Percentiles rank a stretch among this genome's conserved stretches.
These are phyloP conservation scores for Coemansia sp. DNA, from an alignment of 192 early-diverging fungal species.

Conservation along the genomic window DNA sequence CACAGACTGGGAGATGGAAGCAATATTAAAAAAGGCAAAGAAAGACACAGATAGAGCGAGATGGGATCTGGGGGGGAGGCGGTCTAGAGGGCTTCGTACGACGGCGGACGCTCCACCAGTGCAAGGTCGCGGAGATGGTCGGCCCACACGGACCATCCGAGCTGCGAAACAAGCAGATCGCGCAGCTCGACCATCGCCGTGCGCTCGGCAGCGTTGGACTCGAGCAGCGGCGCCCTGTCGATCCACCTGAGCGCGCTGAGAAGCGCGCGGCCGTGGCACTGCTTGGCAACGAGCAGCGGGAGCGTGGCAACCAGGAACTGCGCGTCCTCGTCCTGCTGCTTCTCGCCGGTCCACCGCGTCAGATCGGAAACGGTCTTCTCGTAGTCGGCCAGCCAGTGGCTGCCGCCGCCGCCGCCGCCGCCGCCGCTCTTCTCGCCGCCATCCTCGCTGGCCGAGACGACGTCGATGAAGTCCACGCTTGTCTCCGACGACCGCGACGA, in stretches of 20 bases:
- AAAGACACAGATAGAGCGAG: constrained; percentile 1
- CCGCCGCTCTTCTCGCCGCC: constrained; percentile 11
- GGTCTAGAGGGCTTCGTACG: constrained; percentile 24
- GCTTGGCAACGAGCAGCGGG: constrained; percentile 58
- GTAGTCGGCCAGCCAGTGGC: constrained; percentile 34
- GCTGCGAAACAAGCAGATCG: constrained; percentile 59
- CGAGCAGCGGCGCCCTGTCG: constrained; percentile 55
- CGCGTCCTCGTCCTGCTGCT: constrained; percentile 53
- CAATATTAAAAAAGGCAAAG: not conserved
- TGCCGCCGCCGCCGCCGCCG: too few species aligned
- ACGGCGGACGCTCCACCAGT: constrained; percentile 19
- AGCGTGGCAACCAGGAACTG: constrained; percentile 61
- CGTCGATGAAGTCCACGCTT: constrained; percentile 51
- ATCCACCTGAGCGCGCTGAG: constrained; percentile 75
- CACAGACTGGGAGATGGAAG: too few species aligned
- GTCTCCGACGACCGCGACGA: constrained; percentile 19
- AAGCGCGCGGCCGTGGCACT: constrained; percentile 67
- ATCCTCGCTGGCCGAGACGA: constrained; percentile 17
- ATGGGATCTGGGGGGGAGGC: not conserved
- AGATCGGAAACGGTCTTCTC: constrained; percentile 61
- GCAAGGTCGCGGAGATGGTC: constrained; percentile 49
- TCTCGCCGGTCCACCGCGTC: constrained; percentile 60
- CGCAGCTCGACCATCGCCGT: constrained; percentile 57
- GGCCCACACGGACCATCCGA: constrained; percentile 73
- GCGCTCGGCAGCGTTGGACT: constrained; percentile 58